phyloP scores from a whole-genome alignment of 1,139 yeast species.

The Yamadazyma buinensis region DNA sequence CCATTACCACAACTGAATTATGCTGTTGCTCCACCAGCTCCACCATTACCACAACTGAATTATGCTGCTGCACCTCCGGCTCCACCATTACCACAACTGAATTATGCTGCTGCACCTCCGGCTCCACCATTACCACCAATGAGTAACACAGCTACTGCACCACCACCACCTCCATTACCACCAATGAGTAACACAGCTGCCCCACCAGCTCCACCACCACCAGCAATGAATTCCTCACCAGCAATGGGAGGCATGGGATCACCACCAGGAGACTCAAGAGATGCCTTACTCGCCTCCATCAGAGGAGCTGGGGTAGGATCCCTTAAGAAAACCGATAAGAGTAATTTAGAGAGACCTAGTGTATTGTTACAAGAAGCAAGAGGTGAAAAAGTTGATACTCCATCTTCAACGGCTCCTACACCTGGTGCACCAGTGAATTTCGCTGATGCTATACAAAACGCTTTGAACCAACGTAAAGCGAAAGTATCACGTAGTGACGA shows the following conservation, averaged over 20 bases:
- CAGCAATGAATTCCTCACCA: constrained; percentile 31
- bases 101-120: constrained; percentile 9
- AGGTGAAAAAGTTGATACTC: constrained; percentile 46
- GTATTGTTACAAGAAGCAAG: constrained; percentile 66
- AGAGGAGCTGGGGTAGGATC: constrained; percentile 70
- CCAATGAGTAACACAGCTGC: constrained; percentile 10
- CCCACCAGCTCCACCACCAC: constrained; percentile 17
- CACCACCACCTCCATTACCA: constrained; percentile 3
- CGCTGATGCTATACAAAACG: constrained; percentile 88
- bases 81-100: constrained; percentile 12
- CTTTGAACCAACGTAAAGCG: constrained; percentile 74
- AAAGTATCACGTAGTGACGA: constrained; percentile 84
- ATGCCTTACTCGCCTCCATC: constrained; percentile 84
- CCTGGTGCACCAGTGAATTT: constrained; percentile 49
- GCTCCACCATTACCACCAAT: constrained; percentile 7
- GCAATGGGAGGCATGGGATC: constrained; percentile 13
- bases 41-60: too few species aligned
- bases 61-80: constrained; percentile 18
- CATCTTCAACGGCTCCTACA: constrained; percentile 24
- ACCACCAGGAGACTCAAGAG: constrained; percentile 54
- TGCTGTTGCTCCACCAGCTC: constrained; percentile 15
- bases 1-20: constrained; percentile 16
- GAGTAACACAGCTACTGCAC: constrained; percentile 15
- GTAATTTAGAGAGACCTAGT: constrained; percentile 77
- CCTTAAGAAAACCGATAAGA: constrained; percentile 74